A percentile compares a stretch with the other conserved stretches of the same genome.
phyloP scores from a whole-genome alignment of 257 asterid species.

The Solanum peruvianum region DNA sequence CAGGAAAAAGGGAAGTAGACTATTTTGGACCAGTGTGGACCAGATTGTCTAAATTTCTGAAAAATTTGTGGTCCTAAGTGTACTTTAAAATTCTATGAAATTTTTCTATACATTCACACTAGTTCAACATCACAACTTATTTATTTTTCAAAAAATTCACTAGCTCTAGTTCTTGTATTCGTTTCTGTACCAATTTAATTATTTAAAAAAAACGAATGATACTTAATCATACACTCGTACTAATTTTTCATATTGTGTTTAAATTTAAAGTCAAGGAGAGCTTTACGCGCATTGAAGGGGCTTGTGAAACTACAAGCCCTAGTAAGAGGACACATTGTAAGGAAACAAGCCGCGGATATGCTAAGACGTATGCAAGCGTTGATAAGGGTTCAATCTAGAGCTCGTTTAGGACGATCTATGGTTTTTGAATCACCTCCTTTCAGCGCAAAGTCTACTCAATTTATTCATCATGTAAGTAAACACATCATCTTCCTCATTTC shows the following conservation, averaged over 20 bases:
- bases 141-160: too few relatives aligned
- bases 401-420: conserved; percentile 18
- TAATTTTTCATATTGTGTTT: background rate
- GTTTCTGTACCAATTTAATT: background rate
- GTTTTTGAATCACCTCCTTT: conserved; percentile 45
- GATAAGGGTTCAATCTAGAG: conserved; percentile 6
- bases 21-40: background rate
- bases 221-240: background rate
- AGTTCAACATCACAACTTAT: background rate
- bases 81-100: background rate
- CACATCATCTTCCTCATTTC: too few relatives aligned
- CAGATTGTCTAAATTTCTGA: background rate
- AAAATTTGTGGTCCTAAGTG: background rate
- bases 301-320: conserved; percentile 56
- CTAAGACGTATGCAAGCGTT: conserved; percentile 13
- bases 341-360: conserved; percentile 12
- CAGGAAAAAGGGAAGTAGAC: background rate
- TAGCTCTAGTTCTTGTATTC: background rate
- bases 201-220: background rate
- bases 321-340: conserved; percentile 41
- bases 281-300: conserved; percentile 43
- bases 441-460: conserved; percentile 33
- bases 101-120: background rate
- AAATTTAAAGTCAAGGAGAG: conserved; percentile 40
- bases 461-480: conserved; percentile 1